Base-by-base conservation (phyloP, 805 yeast genomes). In the Tetrapisispora nanseiensis region DNA sequence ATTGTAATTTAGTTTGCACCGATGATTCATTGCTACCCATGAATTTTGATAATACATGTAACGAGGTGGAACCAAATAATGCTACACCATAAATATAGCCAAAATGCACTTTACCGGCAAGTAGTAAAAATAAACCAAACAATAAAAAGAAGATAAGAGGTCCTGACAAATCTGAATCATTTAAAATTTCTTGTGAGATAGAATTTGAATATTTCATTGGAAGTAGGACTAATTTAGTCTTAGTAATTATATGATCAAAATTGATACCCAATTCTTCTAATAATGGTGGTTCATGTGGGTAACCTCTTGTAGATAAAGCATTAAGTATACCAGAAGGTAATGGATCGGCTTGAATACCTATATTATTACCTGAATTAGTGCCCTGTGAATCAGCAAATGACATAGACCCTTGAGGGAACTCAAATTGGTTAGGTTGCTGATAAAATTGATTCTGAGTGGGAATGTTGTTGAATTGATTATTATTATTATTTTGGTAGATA, bases 81-180 rank as follows among this genome's bases (percentile, higher is more conserved):
- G 96, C 97, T 33, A 92, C 95, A 31, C 98, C 97, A 57, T 92
- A 92, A 39, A 92, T 84, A 62, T 92, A 92, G 2, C 97, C 97
- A 59, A 92, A 92, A 61, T 92, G 97, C 13, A 90, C 84, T 61
- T 90, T 92, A 5, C 98, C 97, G 1, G 95, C 80, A 34, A 89
- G 69, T 39, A 90, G 67, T 41, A 92, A 67, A 46, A 82, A 77
- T 0, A 87, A 74, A 18, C 96, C 98, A 58, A 90, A 90, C 43
- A 86, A 63, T 40, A 92, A 67, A 55, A 90, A 90, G 62, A 90
- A 92, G 32, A 92, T 66, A 26, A 92, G 71, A 1, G 98, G 98
- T 1, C 98, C 98, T 0, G 97, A 97, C 51, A 92, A 70, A 59
- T 92, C 98, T 21, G 92, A 74, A 62, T 90, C 98, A 41, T 80